phyloP scores from a whole-genome alignment of 345 rosid genomes.

The Citrus cavaleriei region DNA sequence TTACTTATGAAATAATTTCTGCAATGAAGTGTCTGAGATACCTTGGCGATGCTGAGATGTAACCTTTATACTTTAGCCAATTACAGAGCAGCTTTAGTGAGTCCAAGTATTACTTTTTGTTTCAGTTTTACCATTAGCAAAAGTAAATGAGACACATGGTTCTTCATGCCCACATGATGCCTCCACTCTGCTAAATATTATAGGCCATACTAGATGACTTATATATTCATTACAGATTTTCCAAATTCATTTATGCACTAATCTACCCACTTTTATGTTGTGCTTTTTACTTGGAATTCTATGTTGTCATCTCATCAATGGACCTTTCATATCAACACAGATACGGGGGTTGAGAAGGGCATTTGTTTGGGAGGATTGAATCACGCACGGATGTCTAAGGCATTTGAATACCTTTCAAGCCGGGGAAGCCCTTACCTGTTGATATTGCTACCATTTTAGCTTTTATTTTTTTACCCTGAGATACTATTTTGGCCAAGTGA shows the following conservation, averaged over 20 bases:
- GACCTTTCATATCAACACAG: slow-evolving; percentile 25
- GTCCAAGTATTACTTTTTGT: neutral
- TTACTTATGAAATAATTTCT: neutral
- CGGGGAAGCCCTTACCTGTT: slow-evolving; percentile 31
- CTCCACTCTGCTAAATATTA: neutral
- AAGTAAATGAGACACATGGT: neutral
- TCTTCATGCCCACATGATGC: neutral
- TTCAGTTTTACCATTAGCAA: no score
- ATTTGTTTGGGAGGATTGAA: slow-evolving; percentile 55
- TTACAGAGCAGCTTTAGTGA: neutral
- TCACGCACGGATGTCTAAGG: slow-evolving; percentile 55
- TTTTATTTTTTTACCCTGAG: neutral
- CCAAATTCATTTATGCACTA: neutral
- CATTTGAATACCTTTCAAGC: slow-evolving; percentile 37
- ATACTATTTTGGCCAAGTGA: neutral
- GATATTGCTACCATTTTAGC: slow-evolving; percentile 20
- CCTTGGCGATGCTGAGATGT: neutral
- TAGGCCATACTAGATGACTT: neutral
- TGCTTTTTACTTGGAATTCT: neutral
- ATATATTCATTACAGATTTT: neutral
- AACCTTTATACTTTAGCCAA: neutral
- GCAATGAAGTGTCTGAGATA: neutral
- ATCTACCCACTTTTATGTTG: no score
- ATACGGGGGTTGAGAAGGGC: slow-evolving; percentile 70
- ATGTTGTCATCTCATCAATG: neutral